Conservation (phyloP, 257 asterid species). For the Catharanthus roseus region DNA sequence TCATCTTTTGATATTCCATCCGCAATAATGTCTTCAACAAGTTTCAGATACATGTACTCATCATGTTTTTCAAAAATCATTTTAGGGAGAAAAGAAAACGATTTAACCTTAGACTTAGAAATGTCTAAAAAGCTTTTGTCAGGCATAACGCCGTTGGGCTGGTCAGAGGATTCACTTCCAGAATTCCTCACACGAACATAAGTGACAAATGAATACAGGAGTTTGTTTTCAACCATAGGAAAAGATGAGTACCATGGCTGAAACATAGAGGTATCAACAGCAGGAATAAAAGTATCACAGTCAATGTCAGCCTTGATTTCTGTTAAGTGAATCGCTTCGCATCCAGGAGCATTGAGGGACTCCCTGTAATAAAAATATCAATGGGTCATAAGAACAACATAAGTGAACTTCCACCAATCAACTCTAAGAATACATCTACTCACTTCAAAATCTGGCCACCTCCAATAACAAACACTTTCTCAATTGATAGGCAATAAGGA, state of each 20-base stretch:
- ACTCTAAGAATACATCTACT: slow-evolving; percentile 9
- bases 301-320: slow-evolving; percentile 57
- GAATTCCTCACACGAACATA: slow-evolving; percentile 57
- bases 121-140: slow-evolving; percentile 26
- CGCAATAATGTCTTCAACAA: slow-evolving; percentile 76
- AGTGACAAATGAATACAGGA: slow-evolving; percentile 53
- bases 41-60: slow-evolving; percentile 66
- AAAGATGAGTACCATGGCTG: slow-evolving; percentile 87
- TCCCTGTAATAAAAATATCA: slow-evolving; percentile 49
- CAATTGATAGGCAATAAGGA: slow-evolving; percentile 55
- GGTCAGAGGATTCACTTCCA: slow-evolving; percentile 19
- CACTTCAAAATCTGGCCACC: slow-evolving; percentile 94
- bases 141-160: slow-evolving; percentile 13
- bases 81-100: slow-evolving; percentile 68
- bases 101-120: slow-evolving; percentile 33
- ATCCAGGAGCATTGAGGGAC: slow-evolving; percentile 67
- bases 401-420: slow-evolving; percentile 1
- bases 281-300: slow-evolving; percentile 87
- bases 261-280: slow-evolving; percentile 58
- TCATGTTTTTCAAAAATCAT: slow-evolving; percentile 76
- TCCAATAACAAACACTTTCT: slow-evolving; percentile 83
- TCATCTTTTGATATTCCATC: slow-evolving; percentile 76
- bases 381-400: slow-evolving; percentile 1
- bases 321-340: slow-evolving; percentile 86
- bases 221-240: slow-evolving; percentile 54